Conservation (phyloP, 805 yeast species). For the Yamadazyma paraphyllophila region DNA sequence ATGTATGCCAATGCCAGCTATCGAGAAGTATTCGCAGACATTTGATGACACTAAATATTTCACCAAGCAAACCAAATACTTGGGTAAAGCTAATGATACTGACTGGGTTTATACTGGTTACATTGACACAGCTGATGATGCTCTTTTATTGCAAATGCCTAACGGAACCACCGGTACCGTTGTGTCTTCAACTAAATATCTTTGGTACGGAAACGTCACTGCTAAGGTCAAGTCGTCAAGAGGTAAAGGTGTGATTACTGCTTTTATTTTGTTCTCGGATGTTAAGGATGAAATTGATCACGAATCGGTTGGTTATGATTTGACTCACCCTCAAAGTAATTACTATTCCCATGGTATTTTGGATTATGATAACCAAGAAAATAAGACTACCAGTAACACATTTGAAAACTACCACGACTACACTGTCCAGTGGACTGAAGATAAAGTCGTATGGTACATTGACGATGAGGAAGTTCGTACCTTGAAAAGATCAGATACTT, state of each 20-base stretch:
- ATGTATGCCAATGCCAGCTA: slow-evolving; percentile 85
- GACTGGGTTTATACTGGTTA: slow-evolving; percentile 75
- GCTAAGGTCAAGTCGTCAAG: slow-evolving; percentile 72
- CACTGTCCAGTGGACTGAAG: slow-evolving; percentile 80
- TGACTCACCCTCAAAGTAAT: slow-evolving; percentile 70
- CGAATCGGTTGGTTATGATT: slow-evolving; percentile 79
- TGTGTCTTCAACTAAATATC: slow-evolving; percentile 69
- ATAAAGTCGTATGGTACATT: slow-evolving; percentile 63
- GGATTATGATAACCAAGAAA: slow-evolving; percentile 60
- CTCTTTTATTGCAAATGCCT: slow-evolving; percentile 73
- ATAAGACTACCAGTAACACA: slow-evolving; percentile 49
- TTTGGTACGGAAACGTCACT: slow-evolving; percentile 86
- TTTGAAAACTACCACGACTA: slow-evolving; percentile 70
- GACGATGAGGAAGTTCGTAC: slow-evolving; percentile 71
- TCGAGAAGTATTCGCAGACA: slow-evolving; percentile 37
- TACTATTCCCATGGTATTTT: slow-evolving; percentile 73
- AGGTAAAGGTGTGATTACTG: slow-evolving; percentile 77
- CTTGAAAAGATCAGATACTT: slow-evolving; percentile 57
- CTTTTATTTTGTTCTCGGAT: slow-evolving; percentile 77
- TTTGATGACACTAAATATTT: slow-evolving; percentile 31
- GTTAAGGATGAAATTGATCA: slow-evolving; percentile 89
- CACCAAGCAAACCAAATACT: slow-evolving; percentile 36
- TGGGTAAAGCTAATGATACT: slow-evolving; percentile 67
- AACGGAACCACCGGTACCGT: slow-evolving; percentile 73
- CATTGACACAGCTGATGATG: slow-evolving; percentile 47